Base-by-base conservation (phyloP, 495 filamentous ascomycete species). In the Lineolata rhizophorae region DNA sequence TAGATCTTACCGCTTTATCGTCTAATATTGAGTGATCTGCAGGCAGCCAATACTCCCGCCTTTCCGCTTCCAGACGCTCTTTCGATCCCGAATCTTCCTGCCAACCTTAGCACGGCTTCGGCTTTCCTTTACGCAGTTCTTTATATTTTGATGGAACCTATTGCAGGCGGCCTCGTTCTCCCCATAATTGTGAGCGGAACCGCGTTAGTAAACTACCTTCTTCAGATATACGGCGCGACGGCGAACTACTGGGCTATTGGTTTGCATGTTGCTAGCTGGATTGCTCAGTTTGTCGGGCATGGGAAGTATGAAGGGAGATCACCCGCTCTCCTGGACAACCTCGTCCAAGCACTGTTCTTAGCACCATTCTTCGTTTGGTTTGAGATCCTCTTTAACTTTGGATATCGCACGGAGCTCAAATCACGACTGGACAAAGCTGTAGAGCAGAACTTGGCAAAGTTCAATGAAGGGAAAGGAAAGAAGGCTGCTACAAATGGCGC, bases 361-460 rank as follows among this genome's bases (percentile, higher is more conserved):
- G 87, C 87, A 0, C 87, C 87, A n/a, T 70, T 97, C 40, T 97
- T 97, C 45, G 83, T 95, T 19, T 97, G 85, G 78, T 74, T 97
- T 48, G 85, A 97, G 59, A 55, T 91, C 12, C 57, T 97, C 15
- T 97, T 97, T 57, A 71, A 61, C 45, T 70, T 85, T 33, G 87
- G 87, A 4, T 97, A 95, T 53, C 65, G 87, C 16, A 76, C 76
- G 0, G 84, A 85, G 48, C 55, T 97, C 46, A 77, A 79, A 55
- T 60, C 64, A 30, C 64, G 87, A 24, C 64, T 94, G 20, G 67
- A 82, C 31, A 70, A 73, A 40, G 73, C 61, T 18, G 77, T 94
- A 2, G 51, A 69, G 48, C 51, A 63, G 36, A 76, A 87, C 49
- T 54, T 79, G 30, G 54, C 60, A 38, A 76, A 69, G 45, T 65